phyloP scores from a whole-genome alignment of 331 rosid genomes.

The Telfairia occidentalis region DNA sequence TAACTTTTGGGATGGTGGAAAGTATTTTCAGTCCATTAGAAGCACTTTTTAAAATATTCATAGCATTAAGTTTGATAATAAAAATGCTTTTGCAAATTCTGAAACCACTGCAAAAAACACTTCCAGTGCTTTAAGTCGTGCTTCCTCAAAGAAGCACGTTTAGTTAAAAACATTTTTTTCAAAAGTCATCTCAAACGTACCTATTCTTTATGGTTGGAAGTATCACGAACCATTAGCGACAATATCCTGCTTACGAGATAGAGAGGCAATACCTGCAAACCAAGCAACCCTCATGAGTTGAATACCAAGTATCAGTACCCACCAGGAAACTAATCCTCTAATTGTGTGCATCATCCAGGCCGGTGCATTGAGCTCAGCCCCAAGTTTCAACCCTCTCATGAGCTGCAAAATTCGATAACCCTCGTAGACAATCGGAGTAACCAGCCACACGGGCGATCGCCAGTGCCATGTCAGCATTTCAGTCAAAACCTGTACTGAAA shows the following conservation, averaged over 20 bases:
- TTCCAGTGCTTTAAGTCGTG: background rate
- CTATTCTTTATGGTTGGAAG: background rate
- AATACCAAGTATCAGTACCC: conserved; percentile 81
- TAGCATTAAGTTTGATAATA: background rate
- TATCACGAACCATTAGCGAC: conserved; percentile 21
- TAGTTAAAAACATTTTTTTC: background rate
- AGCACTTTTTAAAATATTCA: background rate
- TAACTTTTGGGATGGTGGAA: background rate
- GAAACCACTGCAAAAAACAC: background rate
- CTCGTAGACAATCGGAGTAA: conserved; percentile 71
- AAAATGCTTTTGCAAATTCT: background rate
- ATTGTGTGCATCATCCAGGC: conserved; percentile 69
- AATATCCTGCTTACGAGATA: conserved; percentile 23
- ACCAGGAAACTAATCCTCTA: conserved; percentile 79
- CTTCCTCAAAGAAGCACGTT: background rate
- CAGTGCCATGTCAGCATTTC: conserved; percentile 88
- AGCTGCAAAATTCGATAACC: conserved; percentile 82
- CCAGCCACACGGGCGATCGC: conserved; percentile 92
- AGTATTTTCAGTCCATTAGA: background rate
- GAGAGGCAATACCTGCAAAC: conserved; percentile 68
- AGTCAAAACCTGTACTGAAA: conserved; percentile 65
- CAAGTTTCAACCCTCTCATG: conserved; percentile 84
- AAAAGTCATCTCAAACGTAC: background rate
- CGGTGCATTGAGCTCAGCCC: conserved; percentile 62
- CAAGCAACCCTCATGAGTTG: conserved; percentile 98